Evolutionary conservation across 2,329 filamentous ascomycete genomes (phyloP).

Genomic region (Arachnomyces sp.): DNA sequence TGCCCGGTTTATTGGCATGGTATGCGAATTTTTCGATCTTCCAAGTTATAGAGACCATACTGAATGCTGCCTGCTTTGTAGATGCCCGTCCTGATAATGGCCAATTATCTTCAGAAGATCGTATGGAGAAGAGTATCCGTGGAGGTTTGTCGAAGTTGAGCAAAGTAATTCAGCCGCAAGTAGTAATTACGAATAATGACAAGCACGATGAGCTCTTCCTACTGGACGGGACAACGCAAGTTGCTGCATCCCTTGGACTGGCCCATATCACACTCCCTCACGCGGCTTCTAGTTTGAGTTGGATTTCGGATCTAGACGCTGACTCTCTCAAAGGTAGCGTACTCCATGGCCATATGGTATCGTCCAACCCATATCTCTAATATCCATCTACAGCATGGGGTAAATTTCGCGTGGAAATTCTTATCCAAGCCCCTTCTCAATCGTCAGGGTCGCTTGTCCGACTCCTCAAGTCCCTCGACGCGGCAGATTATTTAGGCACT

Average conservation of each 20-base stretch:
- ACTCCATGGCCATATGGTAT: conserved; percentile 10
- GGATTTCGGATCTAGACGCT: conserved; percentile 71
- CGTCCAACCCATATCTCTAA: conserved; percentile 7
- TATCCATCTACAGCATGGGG: conserved; percentile 57
- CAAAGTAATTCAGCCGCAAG: conserved; percentile 67
- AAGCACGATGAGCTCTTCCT: conserved; percentile 62
- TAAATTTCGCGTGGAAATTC: conserved; percentile 66
- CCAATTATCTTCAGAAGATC: conserved; percentile 58
- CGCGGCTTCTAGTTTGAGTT: conserved; percentile 54
- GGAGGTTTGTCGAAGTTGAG: conserved; percentile 65
- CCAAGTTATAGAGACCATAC: conserved; percentile 20
- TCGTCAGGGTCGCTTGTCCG: conserved; percentile 68
- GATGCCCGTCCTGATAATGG: conserved; percentile 69
- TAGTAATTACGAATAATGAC: conserved; percentile 62
- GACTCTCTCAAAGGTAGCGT: conserved; percentile 54
- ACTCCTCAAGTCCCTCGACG: conserved; percentile 65
- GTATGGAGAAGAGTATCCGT: conserved; percentile 57
- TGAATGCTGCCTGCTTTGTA: conserved; percentile 10
- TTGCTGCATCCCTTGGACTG: conserved; percentile 44
- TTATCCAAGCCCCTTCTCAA: conserved; percentile 65
- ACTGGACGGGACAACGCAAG: conserved; percentile 49
- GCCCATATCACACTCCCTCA: conserved; percentile 68
- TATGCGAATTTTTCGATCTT: conserved; percentile 34
- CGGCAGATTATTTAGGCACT: conserved; percentile 65
- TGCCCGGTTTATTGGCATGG: conserved; percentile 61